Percentiles rank a stretch among this genome's conserved stretches.
Conservation (phyloP, 129 eudicot genomes). For the Lactuca saligna region DNA sequence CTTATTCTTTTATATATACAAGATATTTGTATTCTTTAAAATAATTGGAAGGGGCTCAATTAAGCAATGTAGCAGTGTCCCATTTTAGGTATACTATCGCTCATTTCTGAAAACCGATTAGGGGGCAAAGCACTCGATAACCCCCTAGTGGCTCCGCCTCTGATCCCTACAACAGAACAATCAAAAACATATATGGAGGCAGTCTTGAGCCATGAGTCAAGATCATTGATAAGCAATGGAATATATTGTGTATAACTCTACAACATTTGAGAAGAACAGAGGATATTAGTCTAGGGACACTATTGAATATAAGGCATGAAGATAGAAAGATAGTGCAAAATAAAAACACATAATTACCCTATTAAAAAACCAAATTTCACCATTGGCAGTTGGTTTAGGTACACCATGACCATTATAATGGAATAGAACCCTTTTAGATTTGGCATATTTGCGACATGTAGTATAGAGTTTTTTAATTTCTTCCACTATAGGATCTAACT, state of each 20-base stretch:
- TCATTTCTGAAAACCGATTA: too few relatives aligned
- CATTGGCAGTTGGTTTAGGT: slow-evolving; percentile 92
- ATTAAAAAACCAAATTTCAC: slow-evolving; percentile 97
- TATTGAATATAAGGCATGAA: neutral
- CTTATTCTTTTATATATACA: too few relatives aligned
- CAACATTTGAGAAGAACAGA: slow-evolving; percentile 25
- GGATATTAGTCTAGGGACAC: slow-evolving; percentile 10
- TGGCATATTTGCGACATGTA: slow-evolving; percentile 88
- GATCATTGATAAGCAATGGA: slow-evolving; percentile 81
- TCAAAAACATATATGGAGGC: slow-evolving; percentile 98
- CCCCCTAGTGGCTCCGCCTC: too few relatives aligned
- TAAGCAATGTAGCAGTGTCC: too few relatives aligned
- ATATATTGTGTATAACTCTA: slow-evolving; percentile 97
- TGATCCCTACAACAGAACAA: slow-evolving; percentile 96
- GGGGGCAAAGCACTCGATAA: too few relatives aligned
- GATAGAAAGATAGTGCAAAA: neutral
- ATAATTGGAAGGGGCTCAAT: too few relatives aligned
- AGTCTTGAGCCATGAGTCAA: slow-evolving; percentile 92
- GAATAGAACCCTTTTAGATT: slow-evolving; percentile 88
- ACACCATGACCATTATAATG: slow-evolving; percentile 99
- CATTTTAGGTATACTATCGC: too few relatives aligned
- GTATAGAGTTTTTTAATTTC: slow-evolving; percentile 95
- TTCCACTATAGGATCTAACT: slow-evolving; percentile 88
- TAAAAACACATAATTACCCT: slow-evolving; percentile 42
- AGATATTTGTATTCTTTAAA: too few relatives aligned